These are phyloP conservation scores for Marasmius fiardii DNA, from an alignment of 1,284 basidiomycete species.

Conservation along the genomic window DNA sequence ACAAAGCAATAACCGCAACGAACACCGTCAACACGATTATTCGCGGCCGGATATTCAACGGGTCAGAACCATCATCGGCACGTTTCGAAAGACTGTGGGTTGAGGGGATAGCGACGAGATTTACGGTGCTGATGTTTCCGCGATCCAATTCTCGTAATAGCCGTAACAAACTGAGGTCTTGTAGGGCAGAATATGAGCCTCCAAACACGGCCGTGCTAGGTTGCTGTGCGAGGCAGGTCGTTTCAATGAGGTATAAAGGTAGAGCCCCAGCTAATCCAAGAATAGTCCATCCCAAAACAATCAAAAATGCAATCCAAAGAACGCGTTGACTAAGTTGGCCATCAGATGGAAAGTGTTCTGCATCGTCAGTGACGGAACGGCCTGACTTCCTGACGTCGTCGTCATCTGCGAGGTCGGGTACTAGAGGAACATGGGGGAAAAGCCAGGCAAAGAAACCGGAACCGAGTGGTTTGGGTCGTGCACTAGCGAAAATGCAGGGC, in stretches of 20 bases:
- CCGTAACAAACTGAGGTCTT: conserved; percentile 72
- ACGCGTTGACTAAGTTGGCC: conserved; percentile 67
- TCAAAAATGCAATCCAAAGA: conserved; percentile 60
- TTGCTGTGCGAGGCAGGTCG: conserved; percentile 62
- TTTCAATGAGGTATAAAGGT: conserved; percentile 66
- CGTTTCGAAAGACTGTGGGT: conserved; percentile 22
- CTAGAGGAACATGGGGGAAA: conserved; percentile 62
- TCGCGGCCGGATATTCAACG: conserved; percentile 50
- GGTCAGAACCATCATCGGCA: conserved; percentile 35
- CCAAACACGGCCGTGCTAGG: conserved; percentile 41
- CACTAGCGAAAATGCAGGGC: conserved; percentile 31
- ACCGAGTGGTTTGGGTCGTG: conserved; percentile 60
- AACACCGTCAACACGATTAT: conserved; percentile 67
- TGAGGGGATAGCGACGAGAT: conserved; percentile 17
- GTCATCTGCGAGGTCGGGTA: conserved; percentile 55
- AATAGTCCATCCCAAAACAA: conserved; percentile 63
- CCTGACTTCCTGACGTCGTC: conserved; percentile 45
- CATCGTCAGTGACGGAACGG: conserved; percentile 43
- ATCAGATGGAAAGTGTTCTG: conserved; percentile 65
- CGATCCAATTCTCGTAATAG: conserved; percentile 63
- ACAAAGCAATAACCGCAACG: conserved; percentile 52
- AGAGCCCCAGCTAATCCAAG: conserved; percentile 64
- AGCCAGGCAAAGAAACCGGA: conserved; percentile 63
- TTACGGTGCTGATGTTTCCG: conserved; percentile 33
- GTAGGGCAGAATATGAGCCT: conserved; percentile 64